Evolutionary conservation across 495 filamentous ascomycete genomes (phyloP), one percentile per base, ranked within the genome.

Genomic region (Penicillium malachiteum): DNA sequence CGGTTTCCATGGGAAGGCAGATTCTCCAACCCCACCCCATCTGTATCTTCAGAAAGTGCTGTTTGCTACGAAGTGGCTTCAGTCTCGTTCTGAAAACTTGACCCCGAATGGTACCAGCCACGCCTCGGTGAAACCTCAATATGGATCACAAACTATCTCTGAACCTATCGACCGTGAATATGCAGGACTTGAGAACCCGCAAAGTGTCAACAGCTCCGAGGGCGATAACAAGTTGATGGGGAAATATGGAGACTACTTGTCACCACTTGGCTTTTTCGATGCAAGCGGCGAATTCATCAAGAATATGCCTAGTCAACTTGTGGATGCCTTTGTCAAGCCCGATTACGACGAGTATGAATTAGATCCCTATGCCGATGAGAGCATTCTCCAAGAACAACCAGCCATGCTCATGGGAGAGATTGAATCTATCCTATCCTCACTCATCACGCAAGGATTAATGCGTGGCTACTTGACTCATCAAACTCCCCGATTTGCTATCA

Each of bases 391-490:
- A 30, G 64, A 82, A 62, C 31, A 67, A 62, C 61, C 78, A 41
- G 67, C 74, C 39, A 74, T 84, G 12, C 71, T 83, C 39, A 75
- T 87, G 64, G 71, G 81, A 1, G 87, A 87, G 58, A 77, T 96
- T n/a, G 94, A 96, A 70, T 83, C 80, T 3, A 84, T 91, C 3
- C 76, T 95, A 9, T 81, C 88, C 1, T 88, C 87, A 1, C 75
- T 97, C 7, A 80, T 96, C 13, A 84, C 87, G 30, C 90, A 96
- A 68, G 88, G 87, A 7, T 75, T 97, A n/a, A 78, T 97, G 48
- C 85, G 86, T 52, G 94, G 94, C 5, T 98, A 92, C 59, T 80
- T 97, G 18, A 89, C 89, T 10, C 89, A 94, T 60, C 74, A 79
- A 33, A 85, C 85, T 59, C 80, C 77, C 30, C 83, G 85, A 16